Conservation (phyloP, 257 asterid species). For the Ocimum tenuiflorum region DNA sequence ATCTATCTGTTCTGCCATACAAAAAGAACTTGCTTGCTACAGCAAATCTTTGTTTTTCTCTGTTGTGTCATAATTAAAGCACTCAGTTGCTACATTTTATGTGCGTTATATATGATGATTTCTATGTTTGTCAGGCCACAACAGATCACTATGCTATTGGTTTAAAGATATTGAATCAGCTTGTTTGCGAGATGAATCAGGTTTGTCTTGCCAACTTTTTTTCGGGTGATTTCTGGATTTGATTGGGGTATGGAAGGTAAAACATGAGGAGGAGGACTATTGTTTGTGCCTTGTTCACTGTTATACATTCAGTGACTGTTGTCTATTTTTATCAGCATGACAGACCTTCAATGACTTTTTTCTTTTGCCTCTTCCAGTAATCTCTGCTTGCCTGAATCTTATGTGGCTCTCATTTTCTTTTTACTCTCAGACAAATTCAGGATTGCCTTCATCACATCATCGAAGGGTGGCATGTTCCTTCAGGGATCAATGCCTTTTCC, state of each 20-base stretch:
- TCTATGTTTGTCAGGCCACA: slow-evolving; percentile 60
- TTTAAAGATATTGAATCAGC: slow-evolving; percentile 89
- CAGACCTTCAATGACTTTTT: slow-evolving; percentile 14
- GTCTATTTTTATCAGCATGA: slow-evolving; percentile 4
- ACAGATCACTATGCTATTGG: slow-evolving; percentile 87
- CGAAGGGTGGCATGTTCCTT: slow-evolving; percentile 91
- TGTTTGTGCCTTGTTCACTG: slow-evolving; percentile 6
- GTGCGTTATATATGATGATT: slow-evolving; percentile 22
- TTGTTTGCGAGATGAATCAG: slow-evolving; percentile 96
- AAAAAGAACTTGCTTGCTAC: neutral
- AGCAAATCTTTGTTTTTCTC: neutral
- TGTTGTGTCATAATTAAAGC: neutral
- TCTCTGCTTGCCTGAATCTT: slow-evolving; percentile 20
- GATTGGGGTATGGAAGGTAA: slow-evolving; percentile 10
- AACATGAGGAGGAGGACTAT: neutral
- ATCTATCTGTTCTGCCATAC: slow-evolving; percentile 3
- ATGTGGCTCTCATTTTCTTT: slow-evolving; percentile 21
- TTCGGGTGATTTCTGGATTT: slow-evolving; percentile 10
- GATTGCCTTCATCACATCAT: slow-evolving; percentile 87
- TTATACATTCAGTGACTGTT: neutral
- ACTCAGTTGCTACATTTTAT: slow-evolving; percentile 17
- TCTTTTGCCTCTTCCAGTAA: slow-evolving; percentile 3
- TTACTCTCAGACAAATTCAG: slow-evolving; percentile 69
- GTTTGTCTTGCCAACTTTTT: slow-evolving; percentile 30
- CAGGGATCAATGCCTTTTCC: slow-evolving; percentile 83